These are phyloP conservation scores for Zygosaccharomyces siamensis DNA, from an alignment of 805 yeast genomes.

Conservation along the genomic window DNA sequence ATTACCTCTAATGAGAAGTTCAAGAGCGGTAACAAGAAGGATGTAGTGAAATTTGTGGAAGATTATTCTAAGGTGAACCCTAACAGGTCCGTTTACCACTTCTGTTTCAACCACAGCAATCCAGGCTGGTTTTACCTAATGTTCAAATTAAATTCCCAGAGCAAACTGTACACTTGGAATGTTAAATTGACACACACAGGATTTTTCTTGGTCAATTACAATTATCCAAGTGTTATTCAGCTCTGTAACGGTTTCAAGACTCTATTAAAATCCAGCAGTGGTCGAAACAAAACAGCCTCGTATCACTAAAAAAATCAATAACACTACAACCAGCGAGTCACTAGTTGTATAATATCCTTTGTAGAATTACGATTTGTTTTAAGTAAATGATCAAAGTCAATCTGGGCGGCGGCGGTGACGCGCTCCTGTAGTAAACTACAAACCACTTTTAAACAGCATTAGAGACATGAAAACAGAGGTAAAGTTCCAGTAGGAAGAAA, in stretches of 20 bases:
- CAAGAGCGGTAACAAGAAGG: constrained; percentile 67
- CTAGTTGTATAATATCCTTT: constrained; percentile 1
- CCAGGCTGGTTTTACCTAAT: constrained; percentile 93
- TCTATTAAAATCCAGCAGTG: constrained; percentile 36
- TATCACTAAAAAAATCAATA: constrained; percentile 2
- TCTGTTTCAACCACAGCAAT: constrained; percentile 80
- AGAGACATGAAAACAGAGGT: no score
- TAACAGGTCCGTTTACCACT: constrained; percentile 82
- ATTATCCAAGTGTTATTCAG: constrained; percentile 83
- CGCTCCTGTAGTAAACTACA: no score
- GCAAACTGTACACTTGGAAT: constrained; percentile 77
- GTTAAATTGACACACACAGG: constrained; percentile 89
- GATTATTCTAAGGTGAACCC: constrained; percentile 90
- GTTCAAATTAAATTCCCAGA: constrained; percentile 72
- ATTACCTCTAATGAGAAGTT: constrained; percentile 86
- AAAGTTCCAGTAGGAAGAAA: no score
- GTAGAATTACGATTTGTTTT: not conserved
- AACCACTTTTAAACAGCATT: no score
- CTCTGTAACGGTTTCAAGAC: constrained; percentile 95
- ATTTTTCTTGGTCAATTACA: constrained; percentile 68
- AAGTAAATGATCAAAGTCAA: not conserved
- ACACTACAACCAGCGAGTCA: not conserved
- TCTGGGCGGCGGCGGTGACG: no score
- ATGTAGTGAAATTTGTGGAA: constrained; percentile 81
- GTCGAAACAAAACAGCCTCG: constrained; percentile 14